Percentiles rank a stretch among this genome's conserved stretches.
Evolutionary conservation across 148 eudicot species (phyloP).

Genomic region (Spergularia bocconei): DNA sequence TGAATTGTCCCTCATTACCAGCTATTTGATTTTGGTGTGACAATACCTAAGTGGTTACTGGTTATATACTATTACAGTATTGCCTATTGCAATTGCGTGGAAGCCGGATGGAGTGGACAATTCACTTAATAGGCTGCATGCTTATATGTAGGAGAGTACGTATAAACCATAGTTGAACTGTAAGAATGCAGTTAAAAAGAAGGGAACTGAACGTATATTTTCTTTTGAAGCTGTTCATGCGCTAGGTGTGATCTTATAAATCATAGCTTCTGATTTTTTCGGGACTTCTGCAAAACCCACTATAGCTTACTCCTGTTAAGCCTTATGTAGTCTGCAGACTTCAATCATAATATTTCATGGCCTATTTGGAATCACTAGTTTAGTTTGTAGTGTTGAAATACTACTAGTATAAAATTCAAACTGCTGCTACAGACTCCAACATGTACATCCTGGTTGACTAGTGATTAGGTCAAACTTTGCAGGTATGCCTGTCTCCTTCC

Average conservation of each 20-base stretch:
- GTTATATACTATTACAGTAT: not conserved
- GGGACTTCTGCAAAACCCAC: not conserved
- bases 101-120: too few species aligned
- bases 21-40: not conserved
- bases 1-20: slow-evolving; percentile 3
- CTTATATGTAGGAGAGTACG: too few species aligned
- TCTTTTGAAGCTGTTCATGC: not conserved
- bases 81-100: too few species aligned
- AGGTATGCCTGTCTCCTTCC: slow-evolving; percentile 78
- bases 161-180: too few species aligned
- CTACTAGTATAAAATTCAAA: not conserved
- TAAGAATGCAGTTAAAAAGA: not conserved
- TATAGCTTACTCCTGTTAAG: not conserved
- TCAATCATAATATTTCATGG: too few species aligned
- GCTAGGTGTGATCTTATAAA: not conserved
- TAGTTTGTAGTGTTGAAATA: not conserved
- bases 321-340: too few species aligned
- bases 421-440: not conserved
- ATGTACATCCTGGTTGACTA: not conserved
- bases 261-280: slow-evolving; percentile 1
- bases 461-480: slow-evolving; percentile 20
- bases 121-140: too few species aligned
- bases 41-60: not conserved
- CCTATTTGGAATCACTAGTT: not conserved
- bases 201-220: not conserved